A percentile compares a stretch with the other conserved stretches of the same genome.
Evolutionary conservation across 2,329 filamentous ascomycete species (phyloP).

Genomic region (Aspergillus aculeatus): DNA sequence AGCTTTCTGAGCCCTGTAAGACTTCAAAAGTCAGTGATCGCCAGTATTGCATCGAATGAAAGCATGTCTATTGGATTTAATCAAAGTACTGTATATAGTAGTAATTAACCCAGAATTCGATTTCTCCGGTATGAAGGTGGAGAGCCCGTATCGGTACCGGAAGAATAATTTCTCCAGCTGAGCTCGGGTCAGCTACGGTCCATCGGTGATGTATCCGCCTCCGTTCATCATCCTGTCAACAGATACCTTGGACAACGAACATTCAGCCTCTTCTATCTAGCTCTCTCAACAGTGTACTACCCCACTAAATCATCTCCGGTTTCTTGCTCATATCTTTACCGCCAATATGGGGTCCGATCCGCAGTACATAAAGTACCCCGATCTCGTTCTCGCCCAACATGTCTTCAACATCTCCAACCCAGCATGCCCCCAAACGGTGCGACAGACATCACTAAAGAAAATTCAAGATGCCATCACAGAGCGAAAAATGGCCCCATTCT

Average conservation of each 20-base stretch:
- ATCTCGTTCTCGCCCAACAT: constrained; percentile 64
- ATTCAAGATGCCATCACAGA: constrained; percentile 64
- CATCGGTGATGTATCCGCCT: constrained; percentile 23
- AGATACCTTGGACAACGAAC: constrained; percentile 11
- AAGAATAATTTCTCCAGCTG: constrained; percentile 37
- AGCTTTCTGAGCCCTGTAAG: too few relatives aligned
- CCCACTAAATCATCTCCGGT: background rate
- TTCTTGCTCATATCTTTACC: constrained; percentile 15
- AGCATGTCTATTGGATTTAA: too few relatives aligned
- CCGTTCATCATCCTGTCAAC: constrained; percentile 18
- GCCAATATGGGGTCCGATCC: constrained; percentile 61
- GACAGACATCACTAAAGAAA: constrained; percentile 58
- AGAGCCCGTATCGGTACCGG: constrained; percentile 19
- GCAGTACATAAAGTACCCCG: constrained; percentile 64
- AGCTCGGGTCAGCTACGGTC: constrained; percentile 31
- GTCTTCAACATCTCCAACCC: constrained; percentile 67
- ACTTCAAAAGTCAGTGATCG: too few relatives aligned
- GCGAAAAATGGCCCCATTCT: constrained; percentile 66
- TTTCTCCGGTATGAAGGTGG: background rate
- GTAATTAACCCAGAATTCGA: too few relatives aligned
- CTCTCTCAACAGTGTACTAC: constrained; percentile 8
- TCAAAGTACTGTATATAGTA: too few relatives aligned
- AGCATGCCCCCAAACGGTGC: constrained; percentile 52
- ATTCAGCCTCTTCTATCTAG: constrained; percentile 18
- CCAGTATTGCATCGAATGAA: too few relatives aligned